These are phyloP conservation scores for Aspergillus proliferans DNA, from an alignment of 2,329 filamentous ascomycete species.

Conservation along the genomic window DNA sequence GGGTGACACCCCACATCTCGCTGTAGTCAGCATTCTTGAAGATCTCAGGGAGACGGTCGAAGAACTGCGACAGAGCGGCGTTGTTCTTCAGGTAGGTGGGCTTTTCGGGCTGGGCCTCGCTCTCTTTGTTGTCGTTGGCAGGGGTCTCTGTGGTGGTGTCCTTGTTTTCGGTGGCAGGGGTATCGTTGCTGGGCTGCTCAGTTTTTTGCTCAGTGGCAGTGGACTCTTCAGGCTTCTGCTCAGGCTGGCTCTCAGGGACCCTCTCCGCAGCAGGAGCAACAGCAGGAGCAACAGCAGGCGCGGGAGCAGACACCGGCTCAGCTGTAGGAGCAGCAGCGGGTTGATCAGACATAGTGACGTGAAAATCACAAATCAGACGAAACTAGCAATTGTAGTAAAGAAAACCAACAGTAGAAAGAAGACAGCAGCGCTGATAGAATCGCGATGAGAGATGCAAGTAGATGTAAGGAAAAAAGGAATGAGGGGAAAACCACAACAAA, in stretches of 20 bases:
- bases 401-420: neutral
- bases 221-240: slow-evolving; percentile 12
- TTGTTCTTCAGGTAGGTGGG: slow-evolving; percentile 34
- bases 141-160: slow-evolving; percentile 3
- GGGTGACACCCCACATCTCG: slow-evolving; percentile 82
- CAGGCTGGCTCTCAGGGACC: neutral
- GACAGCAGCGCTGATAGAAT: neutral
- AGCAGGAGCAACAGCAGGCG: slow-evolving; percentile 5
- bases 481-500: slow-evolving; percentile 3
- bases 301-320: slow-evolving; percentile 3
- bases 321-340: slow-evolving; percentile 3
- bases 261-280: slow-evolving; percentile 3
- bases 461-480: neutral
- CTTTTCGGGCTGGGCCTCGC: slow-evolving; percentile 11
- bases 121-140: slow-evolving; percentile 1
- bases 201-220: slow-evolving; percentile 1
- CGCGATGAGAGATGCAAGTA: neutral
- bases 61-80: slow-evolving; percentile 49
- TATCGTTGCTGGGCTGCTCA: slow-evolving; percentile 2
- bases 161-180: slow-evolving; percentile 3
- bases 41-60: slow-evolving; percentile 53
- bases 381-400: neutral
- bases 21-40: slow-evolving; percentile 53
- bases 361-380: neutral
- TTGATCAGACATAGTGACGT: slow-evolving; percentile 14